phyloP scores from a whole-genome alignment of 2,329 filamentous ascomycete genomes.

The Trichoderma polysporum region DNA sequence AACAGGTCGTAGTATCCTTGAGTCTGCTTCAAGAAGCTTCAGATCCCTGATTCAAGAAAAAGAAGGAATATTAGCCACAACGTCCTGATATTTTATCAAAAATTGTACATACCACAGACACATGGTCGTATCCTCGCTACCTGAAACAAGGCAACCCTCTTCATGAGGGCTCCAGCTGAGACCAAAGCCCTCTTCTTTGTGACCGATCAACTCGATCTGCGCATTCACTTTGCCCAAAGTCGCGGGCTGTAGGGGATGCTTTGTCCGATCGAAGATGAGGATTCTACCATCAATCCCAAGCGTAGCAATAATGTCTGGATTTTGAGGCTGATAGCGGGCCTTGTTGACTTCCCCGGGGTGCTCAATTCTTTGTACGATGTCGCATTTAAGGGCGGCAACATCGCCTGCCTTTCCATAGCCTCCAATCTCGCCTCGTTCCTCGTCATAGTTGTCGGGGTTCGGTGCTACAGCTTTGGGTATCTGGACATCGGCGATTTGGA shows the following conservation, averaged over 20 bases:
- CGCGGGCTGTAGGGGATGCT: constrained; percentile 77
- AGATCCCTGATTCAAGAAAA: constrained; percentile 63
- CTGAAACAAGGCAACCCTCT: constrained; percentile 80
- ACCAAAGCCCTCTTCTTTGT: constrained; percentile 86
- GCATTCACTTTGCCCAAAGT: constrained; percentile 65
- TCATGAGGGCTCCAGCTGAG: constrained; percentile 88
- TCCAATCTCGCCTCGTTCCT: constrained; percentile 88
- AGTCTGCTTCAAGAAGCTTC: constrained; percentile 68
- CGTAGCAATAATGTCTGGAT: constrained; percentile 93
- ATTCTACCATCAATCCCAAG: constrained; percentile 85
- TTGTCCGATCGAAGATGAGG: constrained; percentile 93
- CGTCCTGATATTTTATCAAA: background rate
- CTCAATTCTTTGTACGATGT: constrained; percentile 92
- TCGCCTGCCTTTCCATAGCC: constrained; percentile 79
- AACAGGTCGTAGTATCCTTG: constrained; percentile 67
- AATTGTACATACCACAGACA: constrained; percentile 69
- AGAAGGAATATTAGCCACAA: background rate
- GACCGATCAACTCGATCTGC: constrained; percentile 81
- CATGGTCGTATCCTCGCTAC: constrained; percentile 89
- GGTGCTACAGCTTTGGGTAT: constrained; percentile 76
- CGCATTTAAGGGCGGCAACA: constrained; percentile 75
- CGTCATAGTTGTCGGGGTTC: constrained; percentile 83
- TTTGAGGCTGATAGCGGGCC: constrained; percentile 95
- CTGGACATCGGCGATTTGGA: constrained; percentile 92
- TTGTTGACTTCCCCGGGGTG: constrained; percentile 98